These are phyloP conservation scores for Aphanomyces cochlioides DNA, from an alignment of 352 stramenopile genomes.

Conservation along the genomic window DNA sequence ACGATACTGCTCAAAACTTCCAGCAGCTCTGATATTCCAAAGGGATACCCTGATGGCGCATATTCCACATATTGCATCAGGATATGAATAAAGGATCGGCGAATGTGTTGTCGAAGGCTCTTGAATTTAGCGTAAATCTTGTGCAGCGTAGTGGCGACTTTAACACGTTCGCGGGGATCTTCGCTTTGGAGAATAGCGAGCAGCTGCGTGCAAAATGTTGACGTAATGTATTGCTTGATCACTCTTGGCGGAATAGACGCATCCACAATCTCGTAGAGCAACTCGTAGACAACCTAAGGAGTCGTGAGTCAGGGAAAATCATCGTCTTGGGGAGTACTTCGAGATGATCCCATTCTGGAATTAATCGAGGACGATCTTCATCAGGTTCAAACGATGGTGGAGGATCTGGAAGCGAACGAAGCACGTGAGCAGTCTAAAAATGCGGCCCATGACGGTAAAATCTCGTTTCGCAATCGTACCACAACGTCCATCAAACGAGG, in stretches of 20 bases:
- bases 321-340: not conserved
- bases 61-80: constrained; percentile 20
- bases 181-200: constrained; percentile 12
- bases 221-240: constrained; percentile 19
- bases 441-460: not conserved
- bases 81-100: not conserved
- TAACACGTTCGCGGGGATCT: constrained; percentile 8
- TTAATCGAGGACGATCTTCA: not conserved
- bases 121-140: constrained; percentile 29
- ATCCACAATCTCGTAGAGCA: not conserved
- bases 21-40: constrained; percentile 12
- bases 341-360: constrained; percentile 4
- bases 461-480: not conserved
- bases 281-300: not conserved
- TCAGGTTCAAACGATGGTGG: constrained; percentile 4
- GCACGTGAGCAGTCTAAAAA: not conserved
- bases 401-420: not conserved
- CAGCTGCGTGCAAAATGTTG: not conserved
- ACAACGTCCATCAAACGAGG: not conserved
- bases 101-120: constrained; percentile 12
- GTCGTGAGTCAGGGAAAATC: not conserved
- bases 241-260: constrained; percentile 17
- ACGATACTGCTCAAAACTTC: constrained; percentile 16
- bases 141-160: constrained; percentile 11
- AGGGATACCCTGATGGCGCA: not conserved